Conservation (phyloP, 2,329 filamentous ascomycete species). For the Fusarium paranaense region DNA sequence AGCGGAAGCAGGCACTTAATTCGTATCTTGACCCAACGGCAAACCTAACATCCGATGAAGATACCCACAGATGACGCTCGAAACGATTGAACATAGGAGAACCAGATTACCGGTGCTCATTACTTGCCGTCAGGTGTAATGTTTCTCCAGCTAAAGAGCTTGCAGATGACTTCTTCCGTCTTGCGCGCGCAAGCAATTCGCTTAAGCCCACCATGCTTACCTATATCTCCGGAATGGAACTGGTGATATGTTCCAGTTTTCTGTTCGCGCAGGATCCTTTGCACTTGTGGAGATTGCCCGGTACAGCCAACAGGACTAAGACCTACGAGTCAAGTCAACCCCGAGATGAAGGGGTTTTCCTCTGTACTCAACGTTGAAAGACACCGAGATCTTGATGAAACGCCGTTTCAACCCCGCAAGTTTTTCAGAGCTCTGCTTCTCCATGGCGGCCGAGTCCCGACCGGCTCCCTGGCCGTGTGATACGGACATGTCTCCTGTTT, state of each 20-base stretch:
- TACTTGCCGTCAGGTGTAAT: slow-evolving; percentile 5
- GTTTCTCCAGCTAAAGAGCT: slow-evolving; percentile 9
- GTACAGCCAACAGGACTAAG: not conserved
- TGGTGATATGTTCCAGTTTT: not conserved
- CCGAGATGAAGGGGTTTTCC: not conserved
- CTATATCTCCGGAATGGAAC: not conserved
- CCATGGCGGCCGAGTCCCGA: slow-evolving; percentile 8
- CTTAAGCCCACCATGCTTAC: not conserved
- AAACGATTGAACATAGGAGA: not conserved
- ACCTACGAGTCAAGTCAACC: not conserved
- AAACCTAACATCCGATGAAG: not conserved
- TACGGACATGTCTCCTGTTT: slow-evolving; percentile 19
- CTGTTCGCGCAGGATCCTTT: not conserved
- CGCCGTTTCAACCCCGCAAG: slow-evolving; percentile 32
- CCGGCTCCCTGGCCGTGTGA: slow-evolving; percentile 19
- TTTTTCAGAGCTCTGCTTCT: slow-evolving; percentile 6
- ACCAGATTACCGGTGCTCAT: slow-evolving; percentile 4
- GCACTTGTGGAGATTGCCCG: not conserved
- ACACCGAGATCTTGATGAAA: slow-evolving; percentile 16
- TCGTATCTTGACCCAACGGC: slow-evolving; percentile 1
- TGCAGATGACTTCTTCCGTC: slow-evolving; percentile 6
- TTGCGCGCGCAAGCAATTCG: not conserved
- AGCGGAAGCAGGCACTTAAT: slow-evolving; percentile 12
- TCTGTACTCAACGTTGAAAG: not conserved
- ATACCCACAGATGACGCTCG: not conserved